Conservation (phyloP, 257 asterid genomes). For the Penstemon eatonii region DNA sequence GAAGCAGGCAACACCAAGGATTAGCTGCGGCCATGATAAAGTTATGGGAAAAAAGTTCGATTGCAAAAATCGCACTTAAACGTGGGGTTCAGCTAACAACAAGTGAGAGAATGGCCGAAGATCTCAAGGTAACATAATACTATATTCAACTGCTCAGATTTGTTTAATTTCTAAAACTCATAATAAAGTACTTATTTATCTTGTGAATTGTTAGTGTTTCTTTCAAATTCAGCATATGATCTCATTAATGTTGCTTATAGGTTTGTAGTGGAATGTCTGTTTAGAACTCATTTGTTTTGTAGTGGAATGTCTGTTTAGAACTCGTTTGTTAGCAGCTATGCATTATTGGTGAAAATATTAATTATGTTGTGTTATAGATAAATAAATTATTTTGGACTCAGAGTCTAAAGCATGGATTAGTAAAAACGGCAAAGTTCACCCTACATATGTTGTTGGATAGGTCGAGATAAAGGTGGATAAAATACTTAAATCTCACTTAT, state of each 20-base stretch:
- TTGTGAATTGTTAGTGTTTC: background rate
- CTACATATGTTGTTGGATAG: too few species aligned
- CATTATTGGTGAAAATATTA: too few species aligned
- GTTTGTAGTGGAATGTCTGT: background rate
- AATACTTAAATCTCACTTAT: too few species aligned
- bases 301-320: background rate
- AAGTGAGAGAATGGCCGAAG: slow-evolving; percentile 99
- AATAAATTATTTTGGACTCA: too few species aligned
- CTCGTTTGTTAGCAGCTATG: too few species aligned
- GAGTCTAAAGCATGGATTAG: too few species aligned
- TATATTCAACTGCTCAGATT: slow-evolving; percentile 15
- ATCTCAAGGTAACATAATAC: slow-evolving; percentile 68
- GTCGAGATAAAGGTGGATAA: too few species aligned
- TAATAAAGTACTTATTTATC: background rate
- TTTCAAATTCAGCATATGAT: background rate
- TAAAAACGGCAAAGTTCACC: too few species aligned
- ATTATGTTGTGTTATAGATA: too few species aligned
- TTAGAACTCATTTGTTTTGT: too few species aligned
- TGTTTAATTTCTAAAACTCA: background rate
- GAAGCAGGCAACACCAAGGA: slow-evolving; percentile 99
- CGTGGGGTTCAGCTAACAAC: slow-evolving; percentile 96
- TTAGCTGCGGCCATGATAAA: slow-evolving; percentile 89
- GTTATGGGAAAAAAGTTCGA: slow-evolving; percentile 92
- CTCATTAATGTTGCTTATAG: slow-evolving; percentile 7
- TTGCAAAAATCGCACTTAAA: slow-evolving; percentile 84